These are phyloP conservation scores for Pinguiococcus pyrenoidosus DNA, from an alignment of 108 stramenopile genomes.

Conservation along the genomic window DNA sequence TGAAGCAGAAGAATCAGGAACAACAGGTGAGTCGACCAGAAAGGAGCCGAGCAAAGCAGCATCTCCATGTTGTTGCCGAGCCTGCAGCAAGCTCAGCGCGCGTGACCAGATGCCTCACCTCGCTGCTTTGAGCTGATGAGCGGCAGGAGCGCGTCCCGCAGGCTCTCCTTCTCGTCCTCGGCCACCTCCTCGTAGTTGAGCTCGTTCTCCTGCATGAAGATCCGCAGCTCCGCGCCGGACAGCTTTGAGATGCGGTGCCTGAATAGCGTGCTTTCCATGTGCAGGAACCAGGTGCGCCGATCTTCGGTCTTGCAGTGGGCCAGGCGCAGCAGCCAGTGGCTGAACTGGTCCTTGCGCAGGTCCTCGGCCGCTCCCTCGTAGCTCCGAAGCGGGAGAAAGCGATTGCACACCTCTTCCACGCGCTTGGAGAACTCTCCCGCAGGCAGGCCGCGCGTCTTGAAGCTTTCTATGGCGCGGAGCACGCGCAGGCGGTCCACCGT, in stretches of 20 bases:
- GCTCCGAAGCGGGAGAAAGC: background rate
- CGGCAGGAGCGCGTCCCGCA: too few species aligned
- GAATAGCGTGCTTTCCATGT: constrained; percentile 54
- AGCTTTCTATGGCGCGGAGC: constrained; percentile 76
- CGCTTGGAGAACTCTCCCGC: background rate
- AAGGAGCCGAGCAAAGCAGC: too few species aligned
- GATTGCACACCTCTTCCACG: background rate
- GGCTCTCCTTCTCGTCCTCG: constrained; percentile 36
- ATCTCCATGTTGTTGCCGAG: constrained; percentile 13
- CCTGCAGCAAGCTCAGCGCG: background rate
- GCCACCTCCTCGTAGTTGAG: constrained; percentile 50
- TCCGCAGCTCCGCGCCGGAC: constrained; percentile 12
- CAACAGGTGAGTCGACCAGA: too few species aligned
- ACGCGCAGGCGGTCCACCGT: constrained; percentile 48
- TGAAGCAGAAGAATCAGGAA: background rate
- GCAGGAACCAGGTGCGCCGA: constrained; percentile 36
- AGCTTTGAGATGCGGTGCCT: constrained; percentile 62
- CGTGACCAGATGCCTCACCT: constrained; percentile 20
- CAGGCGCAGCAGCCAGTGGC: constrained; percentile 85
- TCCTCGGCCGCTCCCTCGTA: constrained; percentile 4
- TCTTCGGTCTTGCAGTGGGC: constrained; percentile 73
- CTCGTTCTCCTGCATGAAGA: constrained; percentile 47
- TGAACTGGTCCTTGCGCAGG: constrained; percentile 52
- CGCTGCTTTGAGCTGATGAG: constrained; percentile 4
- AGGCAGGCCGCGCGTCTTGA: constrained; percentile 35